Percentiles rank a stretch among this genome's conserved stretches.
These are phyloP conservation scores for Meyerozyma sp. DNA, from an alignment of 1,139 yeast species.

Conservation along the genomic window DNA sequence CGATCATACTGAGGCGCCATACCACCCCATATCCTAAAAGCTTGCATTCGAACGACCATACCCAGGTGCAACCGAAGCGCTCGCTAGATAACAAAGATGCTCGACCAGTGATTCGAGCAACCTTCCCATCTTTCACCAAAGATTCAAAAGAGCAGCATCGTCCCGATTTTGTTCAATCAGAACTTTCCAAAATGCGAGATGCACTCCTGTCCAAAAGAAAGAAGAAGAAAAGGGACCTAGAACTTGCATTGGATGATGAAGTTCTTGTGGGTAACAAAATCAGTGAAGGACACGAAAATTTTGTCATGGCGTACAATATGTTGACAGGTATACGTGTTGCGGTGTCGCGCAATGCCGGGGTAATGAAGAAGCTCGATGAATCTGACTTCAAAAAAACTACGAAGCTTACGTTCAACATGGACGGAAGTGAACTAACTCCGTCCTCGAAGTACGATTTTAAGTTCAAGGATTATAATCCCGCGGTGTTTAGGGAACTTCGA, in stretches of 20 bases:
- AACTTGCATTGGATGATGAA: constrained; percentile 44
- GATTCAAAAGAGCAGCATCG: constrained; percentile 2
- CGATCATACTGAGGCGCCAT: not conserved
- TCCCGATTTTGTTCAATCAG: constrained; percentile 27
- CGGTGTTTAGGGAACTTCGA: constrained; percentile 84
- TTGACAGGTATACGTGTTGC: constrained; percentile 94
- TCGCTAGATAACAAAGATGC: not conserved
- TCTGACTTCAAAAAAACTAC: constrained; percentile 67
- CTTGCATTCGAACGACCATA: not conserved
- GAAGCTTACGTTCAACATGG: constrained; percentile 80
- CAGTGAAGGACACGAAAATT: constrained; percentile 89
- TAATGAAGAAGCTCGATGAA: constrained; percentile 66
- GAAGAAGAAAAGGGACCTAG: constrained; percentile 31
- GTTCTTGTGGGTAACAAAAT: constrained; percentile 78
- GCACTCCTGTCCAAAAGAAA: constrained; percentile 40
- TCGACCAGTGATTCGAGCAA: constrained; percentile 5
- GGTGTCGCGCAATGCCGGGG: constrained; percentile 85
- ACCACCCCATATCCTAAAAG: not conserved
- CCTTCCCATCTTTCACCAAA: constrained; percentile 5
- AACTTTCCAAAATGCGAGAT: constrained; percentile 39
- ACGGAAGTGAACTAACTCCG: constrained; percentile 88
- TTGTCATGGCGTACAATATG: constrained; percentile 94
- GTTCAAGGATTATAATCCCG: constrained; percentile 94
- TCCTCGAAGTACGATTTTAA: constrained; percentile 93
- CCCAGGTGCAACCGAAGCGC: not conserved